Conservation (phyloP, 2,329 filamentous ascomycete species). For the Purpureocillium takamizusanense region DNA sequence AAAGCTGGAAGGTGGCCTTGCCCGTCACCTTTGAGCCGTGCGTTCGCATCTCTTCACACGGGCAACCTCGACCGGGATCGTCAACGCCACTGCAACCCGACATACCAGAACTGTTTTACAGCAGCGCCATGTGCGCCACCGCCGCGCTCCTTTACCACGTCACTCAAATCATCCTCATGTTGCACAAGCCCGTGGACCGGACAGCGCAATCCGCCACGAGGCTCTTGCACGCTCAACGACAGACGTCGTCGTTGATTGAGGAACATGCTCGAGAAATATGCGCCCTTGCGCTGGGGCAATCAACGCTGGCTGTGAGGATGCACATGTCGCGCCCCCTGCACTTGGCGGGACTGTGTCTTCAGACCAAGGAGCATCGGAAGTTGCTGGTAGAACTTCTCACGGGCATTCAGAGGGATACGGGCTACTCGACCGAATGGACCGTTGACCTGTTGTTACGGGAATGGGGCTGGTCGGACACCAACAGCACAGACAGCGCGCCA, state of each 20-base stretch:
- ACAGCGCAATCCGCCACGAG: constrained; percentile 3
- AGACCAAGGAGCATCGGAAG: constrained; percentile 4
- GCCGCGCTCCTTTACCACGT: constrained; percentile 10
- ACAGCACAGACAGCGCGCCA: no score
- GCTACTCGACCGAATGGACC: constrained; percentile 4
- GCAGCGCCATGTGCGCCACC: constrained; percentile 9
- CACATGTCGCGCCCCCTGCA: constrained; percentile 7
- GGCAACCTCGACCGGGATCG: neutral
- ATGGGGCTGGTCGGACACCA: constrained; percentile 2
- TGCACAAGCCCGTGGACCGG: constrained; percentile 6
- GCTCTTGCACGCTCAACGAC: constrained; percentile 4
- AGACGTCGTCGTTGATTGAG: constrained; percentile 4
- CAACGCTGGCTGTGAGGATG: constrained; percentile 3
- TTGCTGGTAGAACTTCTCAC: constrained; percentile 4
- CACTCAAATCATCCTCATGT: constrained; percentile 7
- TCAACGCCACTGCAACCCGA: constrained; percentile 1
- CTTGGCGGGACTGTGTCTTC: constrained; percentile 7
- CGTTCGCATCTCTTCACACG: constrained; percentile 3
- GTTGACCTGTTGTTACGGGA: constrained; percentile 1
- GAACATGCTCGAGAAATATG: constrained; percentile 6
- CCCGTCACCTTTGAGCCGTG: constrained; percentile 10
- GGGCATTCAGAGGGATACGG: constrained; percentile 4
- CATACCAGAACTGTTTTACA: constrained; percentile 8
- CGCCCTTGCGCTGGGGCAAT: constrained; percentile 5
- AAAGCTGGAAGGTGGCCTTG: constrained; percentile 6